Evolutionary conservation across 176 grass and related monocot genomes (phyloP).

Genomic region (sorghum (Sorghum bicolor)): DNA sequence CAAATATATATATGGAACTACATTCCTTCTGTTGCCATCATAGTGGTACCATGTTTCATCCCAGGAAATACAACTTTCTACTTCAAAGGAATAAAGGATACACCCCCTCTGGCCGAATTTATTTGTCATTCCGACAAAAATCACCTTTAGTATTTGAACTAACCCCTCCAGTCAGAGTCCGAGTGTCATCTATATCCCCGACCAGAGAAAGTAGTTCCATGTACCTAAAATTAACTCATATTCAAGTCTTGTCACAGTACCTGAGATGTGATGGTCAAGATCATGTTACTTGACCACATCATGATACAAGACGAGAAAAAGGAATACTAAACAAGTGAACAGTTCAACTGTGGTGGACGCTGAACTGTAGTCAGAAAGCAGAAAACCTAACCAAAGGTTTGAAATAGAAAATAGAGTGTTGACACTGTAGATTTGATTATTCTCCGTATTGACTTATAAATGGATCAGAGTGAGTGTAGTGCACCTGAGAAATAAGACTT

Average conservation of each 20-base stretch:
- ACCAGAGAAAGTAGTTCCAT: background rate
- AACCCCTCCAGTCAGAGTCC: too few species aligned
- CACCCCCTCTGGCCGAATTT: too few species aligned
- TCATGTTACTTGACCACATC: background rate
- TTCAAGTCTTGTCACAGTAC: background rate
- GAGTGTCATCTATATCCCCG: too few species aligned
- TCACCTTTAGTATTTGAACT: too few species aligned
- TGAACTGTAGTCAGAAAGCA: background rate
- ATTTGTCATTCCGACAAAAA: too few species aligned
- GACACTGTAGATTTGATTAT: background rate
- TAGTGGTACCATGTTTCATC: background rate
- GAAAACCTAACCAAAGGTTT: background rate
- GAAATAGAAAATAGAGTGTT: background rate
- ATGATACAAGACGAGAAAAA: background rate
- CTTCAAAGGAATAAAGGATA: background rate
- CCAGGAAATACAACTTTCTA: background rate
- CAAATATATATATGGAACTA: background rate
- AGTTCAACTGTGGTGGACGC: background rate
- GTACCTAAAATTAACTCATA: background rate
- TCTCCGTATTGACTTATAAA: background rate
- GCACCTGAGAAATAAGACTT: background rate
- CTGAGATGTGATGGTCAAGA: background rate
- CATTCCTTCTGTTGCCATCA: background rate
- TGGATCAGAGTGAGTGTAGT: background rate
- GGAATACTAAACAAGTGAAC: background rate